These are phyloP conservation scores for Cylindrodendrum hubeiense DNA, from an alignment of 2,329 filamentous ascomycete genomes.

Conservation along the genomic window DNA sequence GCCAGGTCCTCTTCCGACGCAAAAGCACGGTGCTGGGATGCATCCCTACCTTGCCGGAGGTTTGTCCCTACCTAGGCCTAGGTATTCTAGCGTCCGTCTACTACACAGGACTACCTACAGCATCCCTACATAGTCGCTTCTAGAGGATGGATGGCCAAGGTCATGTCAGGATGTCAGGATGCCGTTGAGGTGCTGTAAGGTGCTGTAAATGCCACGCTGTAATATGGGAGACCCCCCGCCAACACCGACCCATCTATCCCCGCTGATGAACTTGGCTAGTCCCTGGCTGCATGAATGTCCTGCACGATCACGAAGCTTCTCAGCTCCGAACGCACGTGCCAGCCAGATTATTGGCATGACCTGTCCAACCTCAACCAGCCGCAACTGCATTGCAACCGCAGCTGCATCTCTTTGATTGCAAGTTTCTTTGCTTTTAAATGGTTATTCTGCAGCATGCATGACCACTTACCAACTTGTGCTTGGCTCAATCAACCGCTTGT, in stretches of 20 bases:
- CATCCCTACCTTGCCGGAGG: neutral
- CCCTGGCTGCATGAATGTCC: slow-evolving; percentile 19
- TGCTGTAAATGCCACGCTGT: slow-evolving; percentile 10
- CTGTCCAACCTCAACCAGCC: neutral
- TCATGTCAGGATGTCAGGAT: too few relatives aligned
- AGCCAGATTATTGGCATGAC: slow-evolving; percentile 1
- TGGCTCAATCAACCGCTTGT: neutral
- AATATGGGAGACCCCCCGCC: neutral
- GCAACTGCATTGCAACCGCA: neutral
- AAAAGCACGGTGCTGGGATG: neutral
- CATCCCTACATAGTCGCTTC: neutral
- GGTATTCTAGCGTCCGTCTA: neutral
- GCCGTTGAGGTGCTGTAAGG: too few relatives aligned
- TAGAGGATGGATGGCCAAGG: too few relatives aligned
- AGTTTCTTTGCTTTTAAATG: neutral
- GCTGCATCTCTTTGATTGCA: neutral
- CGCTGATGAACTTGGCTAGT: slow-evolving; percentile 12
- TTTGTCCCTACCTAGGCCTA: neutral
- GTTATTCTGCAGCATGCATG: neutral
- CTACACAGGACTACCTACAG: neutral
- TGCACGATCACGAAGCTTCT: slow-evolving; percentile 8
- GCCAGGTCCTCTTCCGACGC: slow-evolving; percentile 5
- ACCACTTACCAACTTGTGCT: neutral
- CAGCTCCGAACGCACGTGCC: slow-evolving; percentile 4
- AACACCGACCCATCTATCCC: slow-evolving; percentile 3